Evolutionary conservation across 2,329 filamentous ascomycete genomes (phyloP).

Genomic region (Alternaria ethzedia): DNA sequence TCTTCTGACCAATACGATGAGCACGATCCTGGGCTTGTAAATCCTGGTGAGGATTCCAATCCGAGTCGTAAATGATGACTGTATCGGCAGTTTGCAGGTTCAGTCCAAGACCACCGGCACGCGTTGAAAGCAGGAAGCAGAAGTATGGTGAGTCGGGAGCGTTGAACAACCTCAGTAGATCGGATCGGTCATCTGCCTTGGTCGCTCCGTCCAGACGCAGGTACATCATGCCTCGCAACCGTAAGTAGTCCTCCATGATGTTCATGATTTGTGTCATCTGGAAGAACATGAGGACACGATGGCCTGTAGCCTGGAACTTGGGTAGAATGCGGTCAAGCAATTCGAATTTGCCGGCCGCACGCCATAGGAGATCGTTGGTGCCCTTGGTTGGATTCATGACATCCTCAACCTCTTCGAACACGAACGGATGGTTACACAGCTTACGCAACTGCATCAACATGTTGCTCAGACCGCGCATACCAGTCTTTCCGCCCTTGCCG

Average conservation of each 20-base stretch:
- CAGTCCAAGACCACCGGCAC: constrained; percentile 95
- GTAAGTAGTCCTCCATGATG: constrained; percentile 98
- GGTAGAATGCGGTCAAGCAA: constrained; percentile 89
- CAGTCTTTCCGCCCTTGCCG: constrained; percentile 92
- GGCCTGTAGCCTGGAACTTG: constrained; percentile 88
- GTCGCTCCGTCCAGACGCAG: constrained; percentile 95
- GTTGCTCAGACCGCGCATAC: constrained; percentile 93
- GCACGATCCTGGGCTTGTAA: constrained; percentile 99
- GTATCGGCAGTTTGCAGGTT: constrained; percentile 98
- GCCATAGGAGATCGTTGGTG: constrained; percentile 94
- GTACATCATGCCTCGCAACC: constrained; percentile 82
- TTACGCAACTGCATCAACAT: constrained; percentile 99
- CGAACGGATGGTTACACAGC: constrained; percentile 98
- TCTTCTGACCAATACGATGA: constrained; percentile 99
- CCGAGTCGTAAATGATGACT: constrained; percentile 99
- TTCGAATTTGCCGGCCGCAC: constrained; percentile 96
- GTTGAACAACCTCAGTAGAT: constrained; percentile 88
- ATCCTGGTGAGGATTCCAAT: constrained; percentile 99
- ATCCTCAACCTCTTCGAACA: constrained; percentile 97
- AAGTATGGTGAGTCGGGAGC: constrained; percentile 90
- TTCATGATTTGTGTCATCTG: constrained; percentile 99
- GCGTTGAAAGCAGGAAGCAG: constrained; percentile 97
- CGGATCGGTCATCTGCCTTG: constrained; percentile 95
- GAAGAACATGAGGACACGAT: constrained; percentile 99
- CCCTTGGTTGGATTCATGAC: constrained; percentile 91